Evolutionary conservation across 2,329 filamentous ascomycete species (phyloP), one percentile per base, ranked within the genome.

Genomic region (Penicillium sp.): DNA sequence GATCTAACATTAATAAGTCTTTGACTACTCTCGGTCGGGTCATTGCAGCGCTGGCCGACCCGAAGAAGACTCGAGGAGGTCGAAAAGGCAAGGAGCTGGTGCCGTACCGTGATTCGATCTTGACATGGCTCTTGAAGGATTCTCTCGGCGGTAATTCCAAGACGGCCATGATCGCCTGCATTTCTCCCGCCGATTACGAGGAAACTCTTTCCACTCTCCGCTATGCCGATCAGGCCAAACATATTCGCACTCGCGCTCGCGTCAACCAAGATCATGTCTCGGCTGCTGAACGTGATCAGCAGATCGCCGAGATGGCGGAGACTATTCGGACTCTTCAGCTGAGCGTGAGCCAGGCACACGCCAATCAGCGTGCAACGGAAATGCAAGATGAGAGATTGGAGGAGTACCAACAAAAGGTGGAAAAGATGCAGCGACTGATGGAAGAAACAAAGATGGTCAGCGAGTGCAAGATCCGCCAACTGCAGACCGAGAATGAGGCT

Each of bases 1-100:
- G 95, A 55, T 94, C 92, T 72, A 97, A 98, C 77, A 99, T 99
- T 86, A 99, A 99, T 84, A 97, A 98, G 80, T 98, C 94, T 10
- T 86, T 99, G 40, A 97, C 94, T 0, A 98, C 95, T 0, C 86
- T 99, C 10, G 95, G 95, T 4, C 90, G 95, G 57, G 95, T 99
- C 53, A 99, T 99, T 76, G 94, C 93, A 33, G 94, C 95, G 1
- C 85, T 99, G 30, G 91, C 90, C 4, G 88, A 91, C 70, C 85
- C 87, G 1, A 92, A 92, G 76, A 81, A 89, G 71, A 83, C 86
- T 49, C 77, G 80, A 7, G 81, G 83, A 40, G 77, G 79, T 60
- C 82, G 85, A 60, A 91, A 91, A 73, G 86, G 86, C 66, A 86
- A 86, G 66, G 87, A 93, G 30, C 87, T 93, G 7, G 90, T 99